A percentile compares a stretch with the other conserved stretches of the same genome.
phyloP scores from a whole-genome alignment of 2,329 filamentous ascomycete species.

The Monilinia aucupariae region DNA sequence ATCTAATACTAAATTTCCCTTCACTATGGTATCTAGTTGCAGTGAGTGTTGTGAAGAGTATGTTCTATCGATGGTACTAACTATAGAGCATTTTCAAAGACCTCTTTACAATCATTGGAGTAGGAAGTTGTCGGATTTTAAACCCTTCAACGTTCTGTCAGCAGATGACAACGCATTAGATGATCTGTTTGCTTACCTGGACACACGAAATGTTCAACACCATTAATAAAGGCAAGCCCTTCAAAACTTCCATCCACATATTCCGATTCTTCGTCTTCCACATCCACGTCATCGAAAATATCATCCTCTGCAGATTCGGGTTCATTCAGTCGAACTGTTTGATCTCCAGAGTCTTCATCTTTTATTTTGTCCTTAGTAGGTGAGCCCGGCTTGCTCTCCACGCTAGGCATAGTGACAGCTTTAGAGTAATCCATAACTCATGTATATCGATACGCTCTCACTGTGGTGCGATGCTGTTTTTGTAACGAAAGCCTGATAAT shows the following conservation, averaged over 20 bases:
- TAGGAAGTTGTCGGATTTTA: conserved; percentile 18
- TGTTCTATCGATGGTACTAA: not conserved
- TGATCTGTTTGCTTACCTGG: conserved; percentile 1
- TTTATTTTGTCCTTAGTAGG: conserved; percentile 15
- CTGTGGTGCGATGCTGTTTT: not conserved
- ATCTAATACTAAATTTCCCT: conserved; percentile 38
- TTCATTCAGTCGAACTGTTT: conserved; percentile 19
- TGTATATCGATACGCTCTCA: not conserved
- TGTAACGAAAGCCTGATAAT: not conserved
- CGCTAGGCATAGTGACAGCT: conserved; percentile 13
- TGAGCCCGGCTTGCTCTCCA: conserved; percentile 16
- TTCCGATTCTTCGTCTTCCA: conserved; percentile 28
- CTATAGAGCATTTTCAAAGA: conserved; percentile 17
- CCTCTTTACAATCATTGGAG: conserved; percentile 12
- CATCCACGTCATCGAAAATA: conserved; percentile 31
- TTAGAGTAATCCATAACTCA: not conserved
- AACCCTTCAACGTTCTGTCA: conserved; percentile 15
- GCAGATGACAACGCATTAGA: not conserved
- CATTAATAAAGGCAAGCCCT: conserved; percentile 20
- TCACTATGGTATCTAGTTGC: conserved; percentile 31
- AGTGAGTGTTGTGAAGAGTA: conserved; percentile 16
- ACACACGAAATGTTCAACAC: conserved; percentile 19
- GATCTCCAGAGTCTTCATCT: conserved; percentile 23
- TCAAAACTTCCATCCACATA: conserved; percentile 28
- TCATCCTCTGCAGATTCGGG: conserved; percentile 22